Percentiles rank a stretch among this genome's conserved stretches.
phyloP scores from a whole-genome alignment of 73 alveolate genomes.

The Paraurostyla sp. region DNA sequence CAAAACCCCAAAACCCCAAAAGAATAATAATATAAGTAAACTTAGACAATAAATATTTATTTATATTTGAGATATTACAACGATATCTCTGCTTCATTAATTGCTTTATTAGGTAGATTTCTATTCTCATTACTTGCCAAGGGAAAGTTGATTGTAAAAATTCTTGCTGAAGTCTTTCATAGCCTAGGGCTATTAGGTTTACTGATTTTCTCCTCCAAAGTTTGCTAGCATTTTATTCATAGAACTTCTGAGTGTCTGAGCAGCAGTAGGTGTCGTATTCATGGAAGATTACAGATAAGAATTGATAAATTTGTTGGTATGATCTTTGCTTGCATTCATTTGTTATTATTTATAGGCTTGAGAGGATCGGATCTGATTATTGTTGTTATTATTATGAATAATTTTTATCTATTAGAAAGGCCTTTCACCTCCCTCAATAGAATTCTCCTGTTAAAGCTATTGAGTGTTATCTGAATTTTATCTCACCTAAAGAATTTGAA shows the following conservation, averaged over 20 bases:
- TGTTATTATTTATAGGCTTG: background rate
- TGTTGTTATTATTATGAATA: constrained; percentile 14
- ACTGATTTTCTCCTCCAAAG: background rate
- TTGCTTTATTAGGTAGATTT: too few relatives aligned
- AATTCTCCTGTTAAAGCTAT: background rate
- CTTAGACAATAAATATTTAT: too few relatives aligned
- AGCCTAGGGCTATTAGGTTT: background rate
- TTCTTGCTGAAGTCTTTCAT: constrained; percentile 25
- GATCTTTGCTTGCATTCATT: background rate
- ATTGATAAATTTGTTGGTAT: constrained; percentile 29
- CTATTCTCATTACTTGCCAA: background rate
- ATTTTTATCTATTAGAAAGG: constrained; percentile 14
- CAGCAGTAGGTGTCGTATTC: constrained; percentile 46
- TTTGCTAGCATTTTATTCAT: constrained; percentile 10
- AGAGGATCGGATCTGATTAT: constrained; percentile 29
- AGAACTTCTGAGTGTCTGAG: constrained; percentile 9
- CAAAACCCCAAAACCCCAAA: too few relatives aligned
- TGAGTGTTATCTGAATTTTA: constrained; percentile 12
- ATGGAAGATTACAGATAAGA: constrained; percentile 27
- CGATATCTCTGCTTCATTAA: too few relatives aligned
- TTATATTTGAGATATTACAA: too few relatives aligned
- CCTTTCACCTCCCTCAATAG: background rate
- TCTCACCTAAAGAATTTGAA: constrained; percentile 7
- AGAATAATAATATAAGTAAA: too few relatives aligned
- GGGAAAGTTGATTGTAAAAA: background rate